phyloP scores from a whole-genome alignment of 2,329 filamentous ascomycete species.

The Nannizzia gypsea region DNA sequence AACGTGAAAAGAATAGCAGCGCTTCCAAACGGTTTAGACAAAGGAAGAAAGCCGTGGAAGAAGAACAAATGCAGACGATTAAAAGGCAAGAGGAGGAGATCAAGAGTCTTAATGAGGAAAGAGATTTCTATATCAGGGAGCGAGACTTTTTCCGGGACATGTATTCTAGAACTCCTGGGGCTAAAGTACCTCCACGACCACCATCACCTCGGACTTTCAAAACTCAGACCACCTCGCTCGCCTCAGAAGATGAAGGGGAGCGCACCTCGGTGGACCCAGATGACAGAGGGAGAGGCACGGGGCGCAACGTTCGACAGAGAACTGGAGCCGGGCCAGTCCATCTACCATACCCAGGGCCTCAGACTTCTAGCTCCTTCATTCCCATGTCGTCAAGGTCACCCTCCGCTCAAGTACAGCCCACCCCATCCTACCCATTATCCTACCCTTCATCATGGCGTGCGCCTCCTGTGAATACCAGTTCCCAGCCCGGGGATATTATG shows the following conservation, averaged over 20 bases:
- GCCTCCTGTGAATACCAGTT: background rate
- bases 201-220: slow-evolving; percentile 10
- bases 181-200: slow-evolving; percentile 11
- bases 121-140: slow-evolving; percentile 31
- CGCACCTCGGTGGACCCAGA: slow-evolving; percentile 3
- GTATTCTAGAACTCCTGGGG: slow-evolving; percentile 10
- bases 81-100: slow-evolving; percentile 26
- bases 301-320: slow-evolving; percentile 11
- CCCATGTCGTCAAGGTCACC: background rate
- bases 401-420: background rate
- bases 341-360: background rate
- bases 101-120: slow-evolving; percentile 23
- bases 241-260: slow-evolving; percentile 7
- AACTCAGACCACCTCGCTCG: background rate
- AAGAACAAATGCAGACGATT: slow-evolving; percentile 30
- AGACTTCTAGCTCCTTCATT: background rate
- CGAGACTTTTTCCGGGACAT: slow-evolving; percentile 30
- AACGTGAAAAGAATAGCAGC: slow-evolving; percentile 33
- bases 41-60: slow-evolving; percentile 29
- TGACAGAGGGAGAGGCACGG: background rate
- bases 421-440: background rate
- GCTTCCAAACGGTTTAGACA: slow-evolving; percentile 33
- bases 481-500: background rate
- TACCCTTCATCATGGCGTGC: background rate
- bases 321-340: slow-evolving; percentile 7